Conservation (phyloP, 2,329 filamentous ascomycete species). For the Penicillium sp. region DNA sequence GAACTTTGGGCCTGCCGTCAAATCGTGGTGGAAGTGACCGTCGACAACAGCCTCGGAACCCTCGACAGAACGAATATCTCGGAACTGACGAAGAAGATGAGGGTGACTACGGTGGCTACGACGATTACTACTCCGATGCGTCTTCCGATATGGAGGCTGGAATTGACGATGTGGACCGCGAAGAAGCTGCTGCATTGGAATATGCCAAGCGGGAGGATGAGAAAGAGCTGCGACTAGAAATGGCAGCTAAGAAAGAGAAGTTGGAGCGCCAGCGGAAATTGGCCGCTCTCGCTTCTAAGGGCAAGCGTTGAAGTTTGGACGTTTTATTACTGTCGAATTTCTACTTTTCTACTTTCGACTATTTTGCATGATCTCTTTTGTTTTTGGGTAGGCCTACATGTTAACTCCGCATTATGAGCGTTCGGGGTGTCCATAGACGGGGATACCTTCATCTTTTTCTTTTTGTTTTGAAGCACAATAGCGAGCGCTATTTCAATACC, state of each 20-base stretch:
- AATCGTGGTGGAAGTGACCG: slow-evolving; percentile 26
- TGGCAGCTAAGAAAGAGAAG: slow-evolving; percentile 46
- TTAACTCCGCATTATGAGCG: slow-evolving; percentile 33
- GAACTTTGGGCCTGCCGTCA: slow-evolving; percentile 39
- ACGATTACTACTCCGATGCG: slow-evolving; percentile 44
- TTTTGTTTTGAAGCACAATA: slow-evolving; percentile 11
- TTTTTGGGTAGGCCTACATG: slow-evolving; percentile 10
- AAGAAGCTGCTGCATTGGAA: slow-evolving; percentile 43
- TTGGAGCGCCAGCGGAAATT: slow-evolving; percentile 45
- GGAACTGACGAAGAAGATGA: slow-evolving; percentile 49
- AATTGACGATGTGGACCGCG: slow-evolving; percentile 44
- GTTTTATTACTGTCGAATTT: not conserved
- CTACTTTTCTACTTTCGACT: not conserved
- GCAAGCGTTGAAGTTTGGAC: slow-evolving; percentile 23
- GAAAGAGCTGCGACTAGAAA: slow-evolving; percentile 43
- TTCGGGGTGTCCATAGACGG: slow-evolving; percentile 26
- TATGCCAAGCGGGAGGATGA: slow-evolving; percentile 46
- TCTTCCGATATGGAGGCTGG: slow-evolving; percentile 53
- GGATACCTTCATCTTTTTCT: slow-evolving; percentile 10
- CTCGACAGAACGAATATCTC: slow-evolving; percentile 42
- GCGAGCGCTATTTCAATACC: slow-evolving; percentile 22
- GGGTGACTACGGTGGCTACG: slow-evolving; percentile 38
- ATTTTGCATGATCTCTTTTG: slow-evolving; percentile 9
- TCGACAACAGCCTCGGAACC: slow-evolving; percentile 25
- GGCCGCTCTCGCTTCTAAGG: slow-evolving; percentile 34